Evolutionary conservation across 2,329 filamentous ascomycete genomes (phyloP), one percentile per base, ranked within the genome.

Genomic region (Paecilomyces dactylethromorphus): DNA sequence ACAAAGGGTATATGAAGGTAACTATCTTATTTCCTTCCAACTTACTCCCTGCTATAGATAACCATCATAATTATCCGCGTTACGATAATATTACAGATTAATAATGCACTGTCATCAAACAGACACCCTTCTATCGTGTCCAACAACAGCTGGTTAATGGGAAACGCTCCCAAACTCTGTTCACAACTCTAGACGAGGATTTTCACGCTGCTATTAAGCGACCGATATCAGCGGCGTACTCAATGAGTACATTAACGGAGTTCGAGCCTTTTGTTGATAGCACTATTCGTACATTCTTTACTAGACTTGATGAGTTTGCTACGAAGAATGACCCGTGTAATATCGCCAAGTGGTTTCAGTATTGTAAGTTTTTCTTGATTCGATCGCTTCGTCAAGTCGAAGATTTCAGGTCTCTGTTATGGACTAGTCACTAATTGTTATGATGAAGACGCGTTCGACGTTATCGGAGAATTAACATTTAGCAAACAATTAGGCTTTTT

Each of bases 181-280:
- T 66, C 53, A 62, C 61, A 2, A 62, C 64, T 4, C 58, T 62
- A 3, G 62, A 67, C 45, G 77, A 79, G 56, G 64, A 58, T 1
- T 71, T 73, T 24, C 78, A 81, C 61, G 72, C 74, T 1, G 68
- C 64, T 10, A 74, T 77, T 6, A 77, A 76, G 53, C 69, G 73
- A 13, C 66, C 72, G 0, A 69, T 78, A 12, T 72, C 76, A 0
- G 66, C 68, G 33, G 69, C 73, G 0, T 80, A 80, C 60, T 71
- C 74, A 1, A 70, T 80, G 66, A 74, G 67, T 21, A 77, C 70
- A 0, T 59, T 80, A 12, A 69, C 78, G 5, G 71, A 74, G 11
- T 76, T 74, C 51, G 73, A 76, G 56, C 68, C 68, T 1, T 70
- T 73, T 31, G 73, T 76, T 5, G 72, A 77, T 56, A 66, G 61